Evolutionary conservation across 257 asterid species (phyloP).

Genomic region (Jaltomata sinuosa): DNA sequence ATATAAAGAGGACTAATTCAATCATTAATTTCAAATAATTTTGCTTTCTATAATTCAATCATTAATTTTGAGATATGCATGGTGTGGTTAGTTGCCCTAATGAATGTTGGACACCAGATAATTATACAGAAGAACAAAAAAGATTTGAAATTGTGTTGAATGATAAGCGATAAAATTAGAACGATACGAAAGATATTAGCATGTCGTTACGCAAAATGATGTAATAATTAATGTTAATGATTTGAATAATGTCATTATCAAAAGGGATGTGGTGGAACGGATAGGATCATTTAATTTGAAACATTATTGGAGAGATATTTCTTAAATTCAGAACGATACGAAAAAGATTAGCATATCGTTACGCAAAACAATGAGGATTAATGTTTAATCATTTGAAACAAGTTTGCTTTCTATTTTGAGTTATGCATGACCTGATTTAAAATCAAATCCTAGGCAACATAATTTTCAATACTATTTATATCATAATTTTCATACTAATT

Average conservation of each 20-base stretch:
- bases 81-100: no score
- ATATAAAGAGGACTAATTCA: no score
- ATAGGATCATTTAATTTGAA: not conserved
- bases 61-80: no score
- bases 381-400: not conserved
- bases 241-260: not conserved
- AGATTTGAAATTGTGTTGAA: no score
- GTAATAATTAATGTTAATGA: not conserved
- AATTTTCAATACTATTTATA: no score
- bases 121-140: no score
- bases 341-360: not conserved
- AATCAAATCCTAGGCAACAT: not conserved
- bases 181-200: no score
- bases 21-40: no score
- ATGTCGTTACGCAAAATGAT: not conserved
- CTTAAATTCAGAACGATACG: not conserved
- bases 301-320: not conserved
- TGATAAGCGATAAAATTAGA: no score
- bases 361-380: not conserved
- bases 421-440: not conserved
- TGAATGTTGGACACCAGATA: no score
- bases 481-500: no score
- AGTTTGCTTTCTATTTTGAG: not conserved
- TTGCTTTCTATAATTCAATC: no score
- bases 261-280: not conserved